These are phyloP conservation scores for Crithidia mellificae DNA, from an alignment of 208 protist species.

Conservation along the genomic window DNA sequence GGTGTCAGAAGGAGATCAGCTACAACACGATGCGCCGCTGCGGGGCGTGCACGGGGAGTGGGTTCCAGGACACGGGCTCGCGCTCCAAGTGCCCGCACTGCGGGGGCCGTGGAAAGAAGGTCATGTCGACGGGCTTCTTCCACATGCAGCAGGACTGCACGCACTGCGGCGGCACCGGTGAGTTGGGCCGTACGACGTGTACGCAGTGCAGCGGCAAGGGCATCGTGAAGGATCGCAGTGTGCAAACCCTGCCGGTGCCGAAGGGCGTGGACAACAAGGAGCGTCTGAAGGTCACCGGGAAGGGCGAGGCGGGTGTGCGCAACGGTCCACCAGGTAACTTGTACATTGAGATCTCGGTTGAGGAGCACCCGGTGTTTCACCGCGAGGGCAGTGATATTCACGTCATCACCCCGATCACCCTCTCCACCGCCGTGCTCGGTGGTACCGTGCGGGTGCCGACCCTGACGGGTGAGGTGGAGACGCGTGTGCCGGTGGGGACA, in stretches of 20 bases:
- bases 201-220: constrained; percentile 86
- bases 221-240: constrained; percentile 88
- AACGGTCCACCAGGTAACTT: constrained; percentile 88
- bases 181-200: constrained; percentile 78
- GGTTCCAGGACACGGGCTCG: constrained; percentile 75
- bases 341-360: constrained; percentile 88
- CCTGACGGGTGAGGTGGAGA: constrained; percentile 84
- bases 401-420: constrained; percentile 75
- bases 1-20: constrained; percentile 86
- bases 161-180: constrained; percentile 85
- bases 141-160: constrained; percentile 93
- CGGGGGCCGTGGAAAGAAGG: constrained; percentile 86
- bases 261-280: constrained; percentile 91
- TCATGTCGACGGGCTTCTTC: constrained; percentile 92
- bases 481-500: constrained; percentile 80
- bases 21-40: constrained; percentile 90
- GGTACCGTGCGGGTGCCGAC: constrained; percentile 77
- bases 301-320: constrained; percentile 87
- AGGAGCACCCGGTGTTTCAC: constrained; percentile 87
- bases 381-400: constrained; percentile 86
- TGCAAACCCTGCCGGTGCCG: constrained; percentile 85
- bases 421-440: constrained; percentile 82
- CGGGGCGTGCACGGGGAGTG: constrained; percentile 78
- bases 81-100: constrained; percentile 85
- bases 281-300: constrained; percentile 83